Evolutionary conservation across 768 basidiomycete genomes (phyloP).

Genomic region (Boletus rubescentipes): DNA sequence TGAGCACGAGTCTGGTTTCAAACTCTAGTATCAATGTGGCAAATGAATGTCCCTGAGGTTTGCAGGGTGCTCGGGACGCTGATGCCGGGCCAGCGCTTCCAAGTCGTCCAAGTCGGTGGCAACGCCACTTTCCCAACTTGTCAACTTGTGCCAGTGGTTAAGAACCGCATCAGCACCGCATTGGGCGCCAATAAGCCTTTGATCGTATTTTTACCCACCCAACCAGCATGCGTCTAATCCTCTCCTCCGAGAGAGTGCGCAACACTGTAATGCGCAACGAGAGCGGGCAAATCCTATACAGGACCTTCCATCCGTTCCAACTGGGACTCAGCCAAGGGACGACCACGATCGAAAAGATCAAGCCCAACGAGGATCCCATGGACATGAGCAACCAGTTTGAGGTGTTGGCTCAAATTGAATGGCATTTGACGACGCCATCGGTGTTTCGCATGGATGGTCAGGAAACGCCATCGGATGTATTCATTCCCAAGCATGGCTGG

Average conservation of each 20-base stretch:
- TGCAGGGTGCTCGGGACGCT: neutral
- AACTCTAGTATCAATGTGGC: too few species aligned
- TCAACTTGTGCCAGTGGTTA: neutral
- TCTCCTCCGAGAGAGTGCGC: neutral
- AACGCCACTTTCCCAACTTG: neutral
- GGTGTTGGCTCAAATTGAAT: neutral
- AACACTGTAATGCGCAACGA: neutral
- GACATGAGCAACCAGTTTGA: constrained; percentile 31
- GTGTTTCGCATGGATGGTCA: neutral
- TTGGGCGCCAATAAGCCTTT: neutral
- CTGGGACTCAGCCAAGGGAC: constrained; percentile 1
- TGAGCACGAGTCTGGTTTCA: too few species aligned
- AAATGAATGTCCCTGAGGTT: too few species aligned
- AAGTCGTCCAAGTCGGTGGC: too few species aligned
- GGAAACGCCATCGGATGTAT: neutral
- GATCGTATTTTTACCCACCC: neutral
- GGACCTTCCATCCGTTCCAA: neutral
- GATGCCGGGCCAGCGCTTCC: too few species aligned
- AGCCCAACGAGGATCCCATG: constrained; percentile 14
- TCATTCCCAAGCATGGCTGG: neutral
- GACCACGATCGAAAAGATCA: constrained; percentile 27
- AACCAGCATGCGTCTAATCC: neutral
- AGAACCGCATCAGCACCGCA: neutral
- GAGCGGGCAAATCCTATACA: neutral
- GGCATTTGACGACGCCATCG: neutral